Evolutionary conservation across 2,329 filamentous ascomycete genomes (phyloP).

Genomic region (Aureobasidium melanogenum): DNA sequence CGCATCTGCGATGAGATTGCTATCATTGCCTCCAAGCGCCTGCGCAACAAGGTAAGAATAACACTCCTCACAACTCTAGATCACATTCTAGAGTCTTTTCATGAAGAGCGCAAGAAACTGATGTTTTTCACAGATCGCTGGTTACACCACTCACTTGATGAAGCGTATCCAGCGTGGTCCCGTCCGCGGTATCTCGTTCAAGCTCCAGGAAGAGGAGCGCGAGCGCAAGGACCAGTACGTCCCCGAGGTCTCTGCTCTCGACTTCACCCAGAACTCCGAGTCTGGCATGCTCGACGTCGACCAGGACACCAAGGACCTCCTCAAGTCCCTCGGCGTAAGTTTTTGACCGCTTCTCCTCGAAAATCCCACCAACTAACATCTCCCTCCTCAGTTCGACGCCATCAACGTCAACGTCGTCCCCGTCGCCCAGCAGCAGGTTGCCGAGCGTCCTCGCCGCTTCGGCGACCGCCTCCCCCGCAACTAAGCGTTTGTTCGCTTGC

Average conservation of each 20-base stretch:
- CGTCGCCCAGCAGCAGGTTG: slow-evolving; percentile 78
- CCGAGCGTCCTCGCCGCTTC: slow-evolving; percentile 75
- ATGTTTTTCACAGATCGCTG: slow-evolving; percentile 61
- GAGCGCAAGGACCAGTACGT: slow-evolving; percentile 99
- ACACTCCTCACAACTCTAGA: slow-evolving; percentile 12
- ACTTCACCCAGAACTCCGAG: slow-evolving; percentile 93
- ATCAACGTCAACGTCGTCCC: slow-evolving; percentile 94
- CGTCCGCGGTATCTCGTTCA: slow-evolving; percentile 99
- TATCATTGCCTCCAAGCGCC: slow-evolving; percentile 97
- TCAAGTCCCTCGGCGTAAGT: slow-evolving; percentile 98
- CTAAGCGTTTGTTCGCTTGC: slow-evolving; percentile 10
- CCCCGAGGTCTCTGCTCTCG: slow-evolving; percentile 94
- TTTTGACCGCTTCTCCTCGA: slow-evolving; percentile 4
- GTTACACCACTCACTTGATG: slow-evolving; percentile 95
- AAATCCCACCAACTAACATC: slow-evolving; percentile 9
- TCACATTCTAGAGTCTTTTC: no score
- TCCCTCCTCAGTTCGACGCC: slow-evolving; percentile 68
- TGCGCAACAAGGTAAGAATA: slow-evolving; percentile 83
- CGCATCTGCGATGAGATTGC: slow-evolving; percentile 99
- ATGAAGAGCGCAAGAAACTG: neutral
- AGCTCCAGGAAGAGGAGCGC: slow-evolving; percentile 99
- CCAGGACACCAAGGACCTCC: slow-evolving; percentile 94
- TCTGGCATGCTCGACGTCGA: slow-evolving; percentile 91
- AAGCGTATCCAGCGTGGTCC: slow-evolving; percentile 99
- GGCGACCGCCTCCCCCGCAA: slow-evolving; percentile 47